phyloP scores from a whole-genome alignment of 371 early-diverging fungal genomes.

The Mortierella sp. region DNA sequence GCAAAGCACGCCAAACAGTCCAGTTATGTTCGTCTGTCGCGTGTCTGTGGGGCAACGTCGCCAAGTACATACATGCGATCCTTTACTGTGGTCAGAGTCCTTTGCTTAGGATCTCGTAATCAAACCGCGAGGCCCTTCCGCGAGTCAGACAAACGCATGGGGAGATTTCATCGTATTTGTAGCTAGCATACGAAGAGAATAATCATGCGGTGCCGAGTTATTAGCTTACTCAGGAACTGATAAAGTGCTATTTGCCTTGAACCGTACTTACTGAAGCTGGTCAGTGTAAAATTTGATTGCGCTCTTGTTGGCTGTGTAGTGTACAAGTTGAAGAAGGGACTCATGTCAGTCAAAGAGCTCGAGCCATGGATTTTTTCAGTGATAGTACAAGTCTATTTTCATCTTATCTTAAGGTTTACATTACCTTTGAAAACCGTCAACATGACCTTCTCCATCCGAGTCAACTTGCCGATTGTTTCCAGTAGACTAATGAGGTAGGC shows the following conservation, averaged over 20 bases:
- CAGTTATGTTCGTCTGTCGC: no score
- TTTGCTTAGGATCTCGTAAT: conserved; percentile 71
- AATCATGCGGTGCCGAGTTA: no score
- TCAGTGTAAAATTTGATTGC: conserved; percentile 67
- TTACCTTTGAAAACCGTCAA: conserved; percentile 74
- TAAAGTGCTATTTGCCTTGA: no score
- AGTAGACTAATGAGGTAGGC: conserved; percentile 63
- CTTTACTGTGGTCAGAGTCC: background rate
- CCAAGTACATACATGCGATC: no score
- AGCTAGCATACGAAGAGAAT: conserved; percentile 57
- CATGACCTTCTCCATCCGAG: conserved; percentile 74
- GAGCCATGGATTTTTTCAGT: no score
- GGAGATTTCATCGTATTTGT: conserved; percentile 68
- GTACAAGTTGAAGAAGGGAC: no score
- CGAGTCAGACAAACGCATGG: conserved; percentile 65
- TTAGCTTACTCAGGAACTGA: no score
- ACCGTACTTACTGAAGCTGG: conserved; percentile 64
- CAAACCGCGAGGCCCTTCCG: conserved; percentile 62
- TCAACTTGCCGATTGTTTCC: conserved; percentile 57
- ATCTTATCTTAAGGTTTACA: background rate
- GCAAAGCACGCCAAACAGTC: no score
- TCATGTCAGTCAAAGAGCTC: no score
- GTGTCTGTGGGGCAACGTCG: no score
- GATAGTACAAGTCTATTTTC: no score
- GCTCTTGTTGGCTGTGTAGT: conserved; percentile 63